Conservation (phyloP, 2,329 filamentous ascomycete species). For the Microsporum audouinii region DNA sequence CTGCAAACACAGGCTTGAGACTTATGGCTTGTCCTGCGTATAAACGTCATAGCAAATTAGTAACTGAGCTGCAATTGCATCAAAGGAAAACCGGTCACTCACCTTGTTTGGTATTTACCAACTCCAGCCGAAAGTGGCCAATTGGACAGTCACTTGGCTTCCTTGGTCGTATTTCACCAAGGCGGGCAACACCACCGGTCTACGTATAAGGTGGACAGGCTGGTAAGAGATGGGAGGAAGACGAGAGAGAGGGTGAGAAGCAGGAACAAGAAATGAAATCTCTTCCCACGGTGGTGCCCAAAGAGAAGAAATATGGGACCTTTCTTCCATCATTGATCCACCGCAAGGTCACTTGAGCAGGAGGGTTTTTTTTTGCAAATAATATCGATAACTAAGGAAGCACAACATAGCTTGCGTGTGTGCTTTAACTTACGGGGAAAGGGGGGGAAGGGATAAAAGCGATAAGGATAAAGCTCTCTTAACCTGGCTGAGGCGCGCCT, state of each 20-base stretch:
- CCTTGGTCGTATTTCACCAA: background rate
- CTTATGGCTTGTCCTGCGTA: background rate
- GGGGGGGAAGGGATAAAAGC: background rate
- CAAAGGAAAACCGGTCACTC: background rate
- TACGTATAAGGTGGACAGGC: background rate
- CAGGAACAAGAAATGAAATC: background rate
- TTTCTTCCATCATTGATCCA: background rate
- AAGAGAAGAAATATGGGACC: slow-evolving; percentile 1
- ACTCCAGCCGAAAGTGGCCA: background rate
- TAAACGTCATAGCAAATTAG: slow-evolving; percentile 4
- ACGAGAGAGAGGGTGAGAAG: background rate
- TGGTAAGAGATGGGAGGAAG: background rate
- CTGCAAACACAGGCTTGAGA: background rate
- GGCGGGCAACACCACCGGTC: background rate
- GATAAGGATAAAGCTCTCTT: background rate
- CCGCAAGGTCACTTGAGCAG: background rate
- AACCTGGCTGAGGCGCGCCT: background rate
- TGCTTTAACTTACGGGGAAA: background rate
- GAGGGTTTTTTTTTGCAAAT: background rate
- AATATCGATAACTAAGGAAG: background rate
- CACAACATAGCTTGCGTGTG: background rate
- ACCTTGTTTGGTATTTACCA: background rate
- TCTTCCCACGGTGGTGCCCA: background rate
- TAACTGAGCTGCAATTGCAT: slow-evolving; percentile 1
- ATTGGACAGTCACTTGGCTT: background rate